Percentiles rank a stretch among this genome's conserved stretches.
phyloP scores from a whole-genome alignment of 768 basidiomycete genomes.

The Xerocomellus dryophilus region DNA sequence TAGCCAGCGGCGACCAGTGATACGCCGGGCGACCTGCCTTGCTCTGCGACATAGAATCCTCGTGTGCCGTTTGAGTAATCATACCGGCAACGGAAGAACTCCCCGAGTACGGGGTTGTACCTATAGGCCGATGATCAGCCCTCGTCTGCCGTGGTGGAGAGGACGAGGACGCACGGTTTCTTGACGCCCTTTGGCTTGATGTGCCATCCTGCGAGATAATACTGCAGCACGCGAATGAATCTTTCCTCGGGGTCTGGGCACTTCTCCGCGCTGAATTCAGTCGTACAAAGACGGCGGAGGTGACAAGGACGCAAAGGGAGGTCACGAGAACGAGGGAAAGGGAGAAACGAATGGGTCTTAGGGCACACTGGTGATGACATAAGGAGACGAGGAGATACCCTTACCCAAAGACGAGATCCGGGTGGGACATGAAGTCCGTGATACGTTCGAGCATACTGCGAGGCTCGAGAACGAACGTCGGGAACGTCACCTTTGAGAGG shows the following conservation, averaged over 20 bases:
- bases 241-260: slow-evolving; percentile 83
- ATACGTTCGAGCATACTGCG: slow-evolving; percentile 97
- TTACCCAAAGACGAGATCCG: slow-evolving; percentile 93
- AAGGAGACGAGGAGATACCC: slow-evolving; percentile 31
- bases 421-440: slow-evolving; percentile 99
- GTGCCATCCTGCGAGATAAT: slow-evolving; percentile 99
- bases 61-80: slow-evolving; percentile 89
- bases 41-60: slow-evolving; percentile 95
- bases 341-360: slow-evolving; percentile 17
- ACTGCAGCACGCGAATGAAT: slow-evolving; percentile 86
- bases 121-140: slow-evolving; percentile 37
- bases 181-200: slow-evolving; percentile 99
- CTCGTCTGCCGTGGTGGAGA: neutral
- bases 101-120: slow-evolving; percentile 96
- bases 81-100: slow-evolving; percentile 96
- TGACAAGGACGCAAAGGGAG: neutral
- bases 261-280: slow-evolving; percentile 63
- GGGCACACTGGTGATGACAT: slow-evolving; percentile 18
- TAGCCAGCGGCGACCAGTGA: slow-evolving; percentile 1
- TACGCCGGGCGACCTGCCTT: slow-evolving; percentile 50
- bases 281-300: slow-evolving; percentile 2
- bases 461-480: slow-evolving; percentile 94
- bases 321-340: neutral
- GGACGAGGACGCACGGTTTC: slow-evolving; percentile 73
- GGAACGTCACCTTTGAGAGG: slow-evolving; percentile 89